A percentile compares a stretch with the other conserved stretches of the same genome.
Conservation (phyloP, 192 early-diverging fungal species). For the Rhizophagus prolifer region DNA sequence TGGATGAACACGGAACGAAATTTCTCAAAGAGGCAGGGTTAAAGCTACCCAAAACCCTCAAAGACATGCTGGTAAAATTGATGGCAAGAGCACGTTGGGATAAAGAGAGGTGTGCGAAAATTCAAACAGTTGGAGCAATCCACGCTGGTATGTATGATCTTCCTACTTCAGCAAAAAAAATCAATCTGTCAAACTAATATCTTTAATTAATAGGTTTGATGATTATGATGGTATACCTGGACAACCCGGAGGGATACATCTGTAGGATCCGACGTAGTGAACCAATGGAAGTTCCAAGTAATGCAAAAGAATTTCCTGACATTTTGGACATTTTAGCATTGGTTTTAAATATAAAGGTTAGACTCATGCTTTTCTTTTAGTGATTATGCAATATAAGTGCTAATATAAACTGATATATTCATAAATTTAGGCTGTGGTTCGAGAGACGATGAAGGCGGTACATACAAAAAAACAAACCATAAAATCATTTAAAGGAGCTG, state of each 20-base stretch:
- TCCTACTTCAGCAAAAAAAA: background rate
- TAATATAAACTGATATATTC: conserved; percentile 8
- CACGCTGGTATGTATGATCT: background rate
- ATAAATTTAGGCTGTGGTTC: conserved; percentile 20
- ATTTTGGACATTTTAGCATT: background rate
- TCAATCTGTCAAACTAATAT: background rate
- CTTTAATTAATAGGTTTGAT: conserved; percentile 13
- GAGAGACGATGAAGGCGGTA: background rate
- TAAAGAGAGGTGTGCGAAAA: background rate
- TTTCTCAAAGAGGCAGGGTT: background rate
- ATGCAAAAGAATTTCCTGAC: background rate
- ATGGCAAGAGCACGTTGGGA: background rate
- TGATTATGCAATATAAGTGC: background rate
- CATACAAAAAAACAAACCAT: conserved; percentile 8
- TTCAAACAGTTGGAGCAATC: background rate
- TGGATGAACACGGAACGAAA: background rate
- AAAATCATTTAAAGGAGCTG: conserved; percentile 8
- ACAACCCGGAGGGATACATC: conserved; percentile 6
- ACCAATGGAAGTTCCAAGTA: background rate
- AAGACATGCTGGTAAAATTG: conserved; percentile 3
- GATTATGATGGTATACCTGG: background rate
- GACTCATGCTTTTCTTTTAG: background rate
- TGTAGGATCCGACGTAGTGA: conserved; percentile 8
- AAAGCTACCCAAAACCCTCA: background rate
- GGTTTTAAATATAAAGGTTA: conserved; percentile 7